Evolutionary conservation across 2,329 filamentous ascomycete genomes (phyloP), one percentile per base, ranked within the genome.

Genomic region (Didymella arachidicola): DNA sequence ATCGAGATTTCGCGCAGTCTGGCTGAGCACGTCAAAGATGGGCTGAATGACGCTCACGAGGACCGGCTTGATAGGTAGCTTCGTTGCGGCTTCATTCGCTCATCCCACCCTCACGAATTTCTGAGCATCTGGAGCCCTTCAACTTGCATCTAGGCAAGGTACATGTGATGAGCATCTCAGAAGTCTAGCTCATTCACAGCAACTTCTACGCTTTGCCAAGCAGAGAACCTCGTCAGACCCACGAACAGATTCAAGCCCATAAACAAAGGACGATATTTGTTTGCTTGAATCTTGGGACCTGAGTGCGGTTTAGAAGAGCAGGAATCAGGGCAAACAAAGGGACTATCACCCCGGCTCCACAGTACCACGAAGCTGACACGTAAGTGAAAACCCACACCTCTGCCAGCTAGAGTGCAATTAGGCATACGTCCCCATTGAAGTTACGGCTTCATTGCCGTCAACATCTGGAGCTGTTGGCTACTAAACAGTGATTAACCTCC

Each of bases 1-100:
- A 8, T 32, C 32, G 34, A 26, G 26, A 36, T 51, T 41, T 51
- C 27, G 41, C 42, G 57, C 51, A 55, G 46, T 47, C 57, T 54
- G 50, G 56, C 45, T 50, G 36, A 54, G 50, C 56, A 59, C 56
- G 56, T 59, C 56, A 59, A 50, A 46, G 1, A 22, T 50, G 41
- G 56, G 50, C 50, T 46, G 39, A 42, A 59, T 59, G 38, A 45
- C 56, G 56, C 50, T 59, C 34, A 26, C 50, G 12, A 7, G 19
- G 22, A 22, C 27, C 27, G 26, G 19, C 26, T 16, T 54, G 50
- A 59, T 54, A 59, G 56, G 56, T 22, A 39, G 26, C 45, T 16
- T 41, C 39, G 41, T 50, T 11, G 19, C 45, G 30, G 39, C 46
- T 22, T 36, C 22, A 4, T 7, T 53, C 26, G 26, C 26, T 41